Evolutionary conservation across 73 alveolate genomes (phyloP).

Genomic region (Effrenium voratum): DNA sequence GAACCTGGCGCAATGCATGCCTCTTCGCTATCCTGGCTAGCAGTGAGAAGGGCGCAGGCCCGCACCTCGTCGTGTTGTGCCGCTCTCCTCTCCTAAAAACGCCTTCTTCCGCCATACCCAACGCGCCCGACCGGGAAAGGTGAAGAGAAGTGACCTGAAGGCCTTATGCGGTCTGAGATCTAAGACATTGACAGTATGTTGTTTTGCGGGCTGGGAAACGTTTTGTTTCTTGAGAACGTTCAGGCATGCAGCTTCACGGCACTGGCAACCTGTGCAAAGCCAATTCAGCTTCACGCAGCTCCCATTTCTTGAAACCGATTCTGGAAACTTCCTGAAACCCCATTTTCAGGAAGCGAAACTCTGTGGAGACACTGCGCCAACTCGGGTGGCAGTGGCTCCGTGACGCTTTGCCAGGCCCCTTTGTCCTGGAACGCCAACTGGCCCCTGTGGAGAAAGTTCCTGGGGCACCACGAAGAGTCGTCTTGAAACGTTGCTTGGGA

Average conservation of each 20-base stretch:
- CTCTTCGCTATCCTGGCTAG: not conserved
- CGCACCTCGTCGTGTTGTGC: constrained; percentile 66
- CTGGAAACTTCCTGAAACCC: too few relatives aligned
- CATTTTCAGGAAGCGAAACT: too few relatives aligned
- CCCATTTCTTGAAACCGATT: too few relatives aligned
- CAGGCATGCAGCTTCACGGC: too few relatives aligned
- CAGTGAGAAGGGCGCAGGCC: not conserved
- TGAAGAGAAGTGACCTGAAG: not conserved
- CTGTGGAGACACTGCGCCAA: too few relatives aligned
- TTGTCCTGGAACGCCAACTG: not conserved
- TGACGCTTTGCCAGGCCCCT: too few relatives aligned
- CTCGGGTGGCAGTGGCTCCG: too few relatives aligned
- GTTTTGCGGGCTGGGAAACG: too few relatives aligned
- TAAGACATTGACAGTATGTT: not conserved
- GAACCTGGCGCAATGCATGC: not conserved
- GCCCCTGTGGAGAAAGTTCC: not conserved
- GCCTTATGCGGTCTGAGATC: not conserved
- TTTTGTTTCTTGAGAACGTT: too few relatives aligned
- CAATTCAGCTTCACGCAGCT: too few relatives aligned
- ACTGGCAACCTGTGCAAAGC: too few relatives aligned
- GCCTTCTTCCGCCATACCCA: constrained; percentile 72
- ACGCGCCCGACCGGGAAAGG: not conserved
- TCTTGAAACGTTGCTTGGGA: not conserved
- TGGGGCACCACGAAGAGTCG: not conserved
- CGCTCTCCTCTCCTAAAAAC: constrained; percentile 48